Percentiles rank a stretch among this genome's conserved stretches.
phyloP scores from a whole-genome alignment of 148 eudicot species.

The Fagopyrum tataricum region DNA sequence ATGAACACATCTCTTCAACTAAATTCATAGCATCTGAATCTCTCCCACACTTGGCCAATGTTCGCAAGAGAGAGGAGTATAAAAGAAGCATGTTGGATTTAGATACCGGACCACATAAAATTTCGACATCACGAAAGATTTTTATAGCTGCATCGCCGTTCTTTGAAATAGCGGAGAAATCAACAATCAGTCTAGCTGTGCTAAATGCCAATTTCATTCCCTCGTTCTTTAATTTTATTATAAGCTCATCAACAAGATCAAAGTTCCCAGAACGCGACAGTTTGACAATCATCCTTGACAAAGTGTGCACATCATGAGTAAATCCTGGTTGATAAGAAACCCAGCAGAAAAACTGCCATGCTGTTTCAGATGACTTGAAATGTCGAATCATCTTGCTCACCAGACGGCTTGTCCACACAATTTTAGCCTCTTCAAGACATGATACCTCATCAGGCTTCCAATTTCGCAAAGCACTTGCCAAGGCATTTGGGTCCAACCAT shows the following conservation, averaged over 20 bases:
- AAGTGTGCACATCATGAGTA: conserved; percentile 69
- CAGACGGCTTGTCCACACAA: conserved; percentile 82
- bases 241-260: conserved; percentile 48
- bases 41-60: conserved; percentile 75
- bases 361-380: conserved; percentile 66
- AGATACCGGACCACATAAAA: conserved; percentile 44
- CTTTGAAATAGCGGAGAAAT: conserved; percentile 56
- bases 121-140: conserved; percentile 40
- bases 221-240: conserved; percentile 43
- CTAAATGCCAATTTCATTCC: conserved; percentile 47
- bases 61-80: conserved; percentile 65
- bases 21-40: conserved; percentile 35
- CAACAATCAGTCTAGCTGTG: conserved; percentile 55
- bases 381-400: conserved; percentile 77
- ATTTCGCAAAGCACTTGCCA: conserved; percentile 60
- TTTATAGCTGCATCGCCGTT: conserved; percentile 63
- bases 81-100: conserved; percentile 35
- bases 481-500: conserved; percentile 85
- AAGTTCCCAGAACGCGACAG: conserved; percentile 47
- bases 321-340: conserved; percentile 68
- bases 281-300: conserved; percentile 54
- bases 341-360: conserved; percentile 80
- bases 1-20: conserved; percentile 61
- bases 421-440: conserved; percentile 59
- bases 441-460: conserved; percentile 71